Conservation (phyloP, 768 basidiomycete species). For the Pleurotus salmoneostramineus region DNA sequence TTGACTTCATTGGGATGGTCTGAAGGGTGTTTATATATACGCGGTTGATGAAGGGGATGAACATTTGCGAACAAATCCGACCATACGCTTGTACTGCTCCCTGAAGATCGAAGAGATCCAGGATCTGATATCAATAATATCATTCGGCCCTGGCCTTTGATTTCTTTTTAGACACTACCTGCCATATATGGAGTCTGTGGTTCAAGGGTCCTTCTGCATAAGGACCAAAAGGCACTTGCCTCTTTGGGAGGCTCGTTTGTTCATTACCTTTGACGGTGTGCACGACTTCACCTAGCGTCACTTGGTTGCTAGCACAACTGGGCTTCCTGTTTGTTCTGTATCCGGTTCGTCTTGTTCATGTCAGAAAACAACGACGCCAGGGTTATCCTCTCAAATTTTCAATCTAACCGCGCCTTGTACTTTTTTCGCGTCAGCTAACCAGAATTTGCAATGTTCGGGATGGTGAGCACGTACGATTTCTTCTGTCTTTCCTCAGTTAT, state of each 20-base stretch:
- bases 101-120: constrained; percentile 6
- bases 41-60: constrained; percentile 5
- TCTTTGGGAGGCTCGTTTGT: constrained; percentile 4
- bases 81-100: constrained; percentile 4
- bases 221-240: constrained; percentile 5
- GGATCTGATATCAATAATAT: background rate
- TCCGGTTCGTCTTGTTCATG: constrained; percentile 6
- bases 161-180: constrained; percentile 9
- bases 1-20: constrained; percentile 1
- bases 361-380: constrained; percentile 4
- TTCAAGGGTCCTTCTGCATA: background rate
- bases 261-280: constrained; percentile 3
- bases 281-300: background rate
- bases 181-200: background rate
- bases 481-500: too few species aligned
- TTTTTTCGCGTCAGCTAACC: background rate
- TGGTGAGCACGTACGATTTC: background rate
- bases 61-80: constrained; percentile 8
- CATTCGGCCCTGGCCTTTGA: constrained; percentile 6
- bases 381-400: constrained; percentile 6
- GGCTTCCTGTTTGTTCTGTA: constrained; percentile 8
- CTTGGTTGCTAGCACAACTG: constrained; percentile 6
- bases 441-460: background rate
- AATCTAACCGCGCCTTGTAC: constrained; percentile 5
- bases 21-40: constrained; percentile 4